Evolutionary conservation across 2,329 filamentous ascomycete species (phyloP).

Genomic region (Xylaria sp.): DNA sequence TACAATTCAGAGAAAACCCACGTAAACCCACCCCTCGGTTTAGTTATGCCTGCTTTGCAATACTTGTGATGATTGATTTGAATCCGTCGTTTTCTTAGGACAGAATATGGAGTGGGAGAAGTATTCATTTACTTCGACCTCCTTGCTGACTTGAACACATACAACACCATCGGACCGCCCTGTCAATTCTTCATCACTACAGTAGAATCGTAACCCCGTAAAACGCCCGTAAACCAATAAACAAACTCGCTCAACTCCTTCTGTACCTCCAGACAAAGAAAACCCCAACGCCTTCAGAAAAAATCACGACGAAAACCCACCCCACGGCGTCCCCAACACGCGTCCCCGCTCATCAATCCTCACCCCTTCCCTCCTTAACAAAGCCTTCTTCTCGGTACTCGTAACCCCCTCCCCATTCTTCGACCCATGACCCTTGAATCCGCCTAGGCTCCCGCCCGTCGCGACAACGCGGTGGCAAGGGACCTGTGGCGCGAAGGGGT

Average conservation of each 20-base stretch:
- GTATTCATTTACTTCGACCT: no score
- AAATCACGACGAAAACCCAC: constrained; percentile 31
- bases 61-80: no score
- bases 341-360: constrained; percentile 55
- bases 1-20: no score
- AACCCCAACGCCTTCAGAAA: neutral
- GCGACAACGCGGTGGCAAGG: constrained; percentile 80
- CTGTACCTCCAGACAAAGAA: neutral
- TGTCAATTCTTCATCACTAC: neutral
- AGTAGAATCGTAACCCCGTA: no score
- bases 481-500: constrained; percentile 70
- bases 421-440: constrained; percentile 64
- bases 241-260: neutral
- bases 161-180: neutral
- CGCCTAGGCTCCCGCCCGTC: constrained; percentile 63
- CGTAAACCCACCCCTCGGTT: no score
- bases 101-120: no score
- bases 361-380: constrained; percentile 61
- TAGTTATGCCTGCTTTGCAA: no score
- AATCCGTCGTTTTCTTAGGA: no score
- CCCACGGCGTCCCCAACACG: constrained; percentile 54
- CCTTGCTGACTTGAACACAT: neutral
- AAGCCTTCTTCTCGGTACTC: constrained; percentile 56
- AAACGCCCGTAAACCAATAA: neutral
- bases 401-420: constrained; percentile 57